Evolutionary conservation across 2,329 filamentous ascomycete genomes (phyloP).

Genomic region (Botrytis byssoidea): DNA sequence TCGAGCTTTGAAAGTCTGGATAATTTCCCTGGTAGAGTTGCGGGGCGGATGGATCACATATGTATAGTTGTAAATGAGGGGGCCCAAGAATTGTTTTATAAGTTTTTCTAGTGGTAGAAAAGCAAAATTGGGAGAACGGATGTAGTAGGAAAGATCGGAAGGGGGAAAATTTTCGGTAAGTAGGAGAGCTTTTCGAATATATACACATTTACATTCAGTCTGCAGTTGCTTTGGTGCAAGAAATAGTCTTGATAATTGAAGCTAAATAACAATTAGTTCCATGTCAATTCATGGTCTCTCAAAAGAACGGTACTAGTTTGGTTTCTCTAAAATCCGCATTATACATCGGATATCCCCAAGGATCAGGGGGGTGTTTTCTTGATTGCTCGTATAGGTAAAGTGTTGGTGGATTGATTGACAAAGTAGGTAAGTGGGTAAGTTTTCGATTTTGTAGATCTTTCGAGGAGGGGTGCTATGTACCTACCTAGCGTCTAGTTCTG

Average conservation of each 20-base stretch:
- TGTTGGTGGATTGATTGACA: neutral
- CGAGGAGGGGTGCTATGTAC: neutral
- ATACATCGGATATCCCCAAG: neutral
- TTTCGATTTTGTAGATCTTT: neutral
- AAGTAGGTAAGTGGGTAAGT: neutral
- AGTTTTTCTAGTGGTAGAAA: neutral
- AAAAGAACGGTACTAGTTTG: neutral
- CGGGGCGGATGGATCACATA: slow-evolving; percentile 3
- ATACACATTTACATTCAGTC: neutral
- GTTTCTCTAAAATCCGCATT: slow-evolving; percentile 2
- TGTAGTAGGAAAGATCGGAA: neutral
- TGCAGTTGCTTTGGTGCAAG: neutral
- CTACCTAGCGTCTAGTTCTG: slow-evolving; percentile 1
- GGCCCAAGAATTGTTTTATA: neutral
- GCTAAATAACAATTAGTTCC: neutral
- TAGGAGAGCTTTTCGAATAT: neutral
- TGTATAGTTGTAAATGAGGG: neutral
- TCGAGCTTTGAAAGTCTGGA: neutral
- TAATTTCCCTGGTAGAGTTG: slow-evolving; percentile 6
- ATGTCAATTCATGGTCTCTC: neutral
- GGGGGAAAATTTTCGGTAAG: neutral
- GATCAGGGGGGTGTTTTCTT: neutral
- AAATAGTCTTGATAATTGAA: neutral
- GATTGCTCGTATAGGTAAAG: neutral
- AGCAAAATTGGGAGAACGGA: neutral